These are phyloP conservation scores for Penicillium dipodomyicola DNA, from an alignment of 495 filamentous ascomycete species.

Conservation along the genomic window DNA sequence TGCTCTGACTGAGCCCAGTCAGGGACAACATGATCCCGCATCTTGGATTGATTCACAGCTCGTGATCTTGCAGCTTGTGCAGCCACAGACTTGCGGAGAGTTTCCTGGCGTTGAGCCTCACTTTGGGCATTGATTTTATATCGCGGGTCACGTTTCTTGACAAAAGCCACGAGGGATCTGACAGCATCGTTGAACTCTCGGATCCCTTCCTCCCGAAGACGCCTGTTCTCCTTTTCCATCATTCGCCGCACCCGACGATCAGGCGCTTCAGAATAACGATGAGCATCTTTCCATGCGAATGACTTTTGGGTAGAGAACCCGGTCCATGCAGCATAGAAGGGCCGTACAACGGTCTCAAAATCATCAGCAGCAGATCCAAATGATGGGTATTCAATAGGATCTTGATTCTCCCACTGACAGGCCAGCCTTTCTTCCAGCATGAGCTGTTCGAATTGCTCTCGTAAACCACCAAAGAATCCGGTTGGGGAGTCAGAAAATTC, in stretches of 20 bases:
- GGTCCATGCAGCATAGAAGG: constrained; percentile 81
- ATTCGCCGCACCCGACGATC: constrained; percentile 78
- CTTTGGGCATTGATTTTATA: constrained; percentile 67
- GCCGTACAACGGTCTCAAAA: constrained; percentile 68
- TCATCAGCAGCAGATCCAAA: constrained; percentile 71
- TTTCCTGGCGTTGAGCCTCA: constrained; percentile 76
- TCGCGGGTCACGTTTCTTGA: constrained; percentile 88
- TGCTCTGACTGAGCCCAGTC: constrained; percentile 70
- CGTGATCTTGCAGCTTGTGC: constrained; percentile 83
- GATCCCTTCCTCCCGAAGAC: constrained; percentile 74
- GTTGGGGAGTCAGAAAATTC: constrained; percentile 70
- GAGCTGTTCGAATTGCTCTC: constrained; percentile 72
- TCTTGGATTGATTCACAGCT: constrained; percentile 73
- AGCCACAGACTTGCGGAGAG: constrained; percentile 70
- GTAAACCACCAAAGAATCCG: constrained; percentile 80
- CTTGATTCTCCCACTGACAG: constrained; percentile 62
- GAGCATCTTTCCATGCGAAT: constrained; percentile 86
- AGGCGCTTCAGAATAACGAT: constrained; percentile 77
- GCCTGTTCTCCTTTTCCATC: constrained; percentile 96
- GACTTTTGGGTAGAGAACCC: constrained; percentile 79
- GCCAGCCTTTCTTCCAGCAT: constrained; percentile 77
- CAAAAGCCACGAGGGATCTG: constrained; percentile 79
- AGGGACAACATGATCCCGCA: constrained; percentile 63
- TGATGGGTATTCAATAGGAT: constrained; percentile 64
- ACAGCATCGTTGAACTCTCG: constrained; percentile 93